Conservation (phyloP, 192 early-diverging fungal genomes). For the Coemansia sp. region DNA sequence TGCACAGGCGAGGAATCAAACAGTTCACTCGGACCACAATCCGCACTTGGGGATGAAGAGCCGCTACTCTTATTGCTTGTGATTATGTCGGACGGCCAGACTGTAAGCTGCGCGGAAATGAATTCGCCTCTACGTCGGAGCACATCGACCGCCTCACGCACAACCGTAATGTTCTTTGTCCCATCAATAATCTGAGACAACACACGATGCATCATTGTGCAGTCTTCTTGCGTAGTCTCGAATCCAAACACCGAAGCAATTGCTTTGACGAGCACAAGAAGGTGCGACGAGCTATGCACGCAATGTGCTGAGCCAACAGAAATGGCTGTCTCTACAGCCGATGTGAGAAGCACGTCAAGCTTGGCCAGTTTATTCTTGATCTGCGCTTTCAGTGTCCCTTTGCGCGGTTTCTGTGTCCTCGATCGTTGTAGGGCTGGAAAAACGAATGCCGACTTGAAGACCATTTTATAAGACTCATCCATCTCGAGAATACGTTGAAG, state of each 20-base stretch:
- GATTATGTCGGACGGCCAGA: slow-evolving; percentile 33
- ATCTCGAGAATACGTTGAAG: slow-evolving; percentile 13
- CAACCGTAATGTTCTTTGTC: slow-evolving; percentile 36
- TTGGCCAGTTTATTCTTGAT: slow-evolving; percentile 20
- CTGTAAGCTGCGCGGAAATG: slow-evolving; percentile 13
- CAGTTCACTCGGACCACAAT: background rate
- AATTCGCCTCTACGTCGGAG: slow-evolving; percentile 14
- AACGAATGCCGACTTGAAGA: slow-evolving; percentile 30
- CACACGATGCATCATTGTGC: background rate
- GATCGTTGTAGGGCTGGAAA: slow-evolving; percentile 24
- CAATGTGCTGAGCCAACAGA: slow-evolving; percentile 35
- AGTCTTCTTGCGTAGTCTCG: background rate
- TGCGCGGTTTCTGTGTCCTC: slow-evolving; percentile 30
- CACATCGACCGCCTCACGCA: slow-evolving; percentile 39
- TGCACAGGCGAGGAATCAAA: slow-evolving; percentile 4
- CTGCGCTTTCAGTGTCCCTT: slow-evolving; percentile 23
- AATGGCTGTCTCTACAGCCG: slow-evolving; percentile 17
- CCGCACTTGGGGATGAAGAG: background rate
- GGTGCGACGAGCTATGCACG: slow-evolving; percentile 33
- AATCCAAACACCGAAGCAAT: slow-evolving; percentile 31
- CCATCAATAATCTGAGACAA: slow-evolving; percentile 32
- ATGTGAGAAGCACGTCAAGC: slow-evolving; percentile 20
- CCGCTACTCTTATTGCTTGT: background rate
- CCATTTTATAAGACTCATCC: slow-evolving; percentile 11
- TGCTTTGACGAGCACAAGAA: slow-evolving; percentile 27